Base-by-base conservation (phyloP, 345 rosid species). In the Leavenworthia alabamica region DNA sequence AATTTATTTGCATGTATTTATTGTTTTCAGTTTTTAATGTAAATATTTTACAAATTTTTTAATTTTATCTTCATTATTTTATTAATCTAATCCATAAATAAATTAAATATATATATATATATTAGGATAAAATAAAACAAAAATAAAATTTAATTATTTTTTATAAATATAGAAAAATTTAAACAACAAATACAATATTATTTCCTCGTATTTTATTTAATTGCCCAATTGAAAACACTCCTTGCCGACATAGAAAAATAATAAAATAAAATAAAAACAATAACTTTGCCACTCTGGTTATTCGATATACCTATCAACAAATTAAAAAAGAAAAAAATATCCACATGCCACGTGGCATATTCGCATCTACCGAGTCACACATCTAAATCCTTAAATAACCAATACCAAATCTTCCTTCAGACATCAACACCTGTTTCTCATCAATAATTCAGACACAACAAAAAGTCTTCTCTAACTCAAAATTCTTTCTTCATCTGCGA, bases 231-330 rank as follows among this genome's bases (percentile, higher is more conserved):
- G 19, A 26, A 7, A 4, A 47, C 9, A 48, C n/a, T 7, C 32
- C 32, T n/a, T 32, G 69, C 69, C 69, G 69, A 53, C 68, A 64
- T 64, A 49, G 54, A 41, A 64, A 29, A 31, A 2, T 35, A 29
- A 32, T 24, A 16, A 24, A 14, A 35, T 3, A 60, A 60, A 14
- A n/a, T n/a, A 32, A 26, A 1, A 1, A 23, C 19, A 17, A 13
- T 47, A n/a, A 0, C 51, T 22, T 48, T 48, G 54, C 20, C 35
- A 13, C 7, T 27, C 54, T 49, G 20, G 27, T 49, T 48, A 8
- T 26, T 48, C 33, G 33, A 48, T 48, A 48, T 37, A 63, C 35
- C 51, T 63, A 50, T 50, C 29, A 24, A 2, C 0, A 1, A 2
- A 22, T 3, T 4, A 37, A 32, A 46, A 66, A 3, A 10, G 16